Base-by-base conservation (phyloP, 345 rosid genomes). In the Punica granatum region DNA sequence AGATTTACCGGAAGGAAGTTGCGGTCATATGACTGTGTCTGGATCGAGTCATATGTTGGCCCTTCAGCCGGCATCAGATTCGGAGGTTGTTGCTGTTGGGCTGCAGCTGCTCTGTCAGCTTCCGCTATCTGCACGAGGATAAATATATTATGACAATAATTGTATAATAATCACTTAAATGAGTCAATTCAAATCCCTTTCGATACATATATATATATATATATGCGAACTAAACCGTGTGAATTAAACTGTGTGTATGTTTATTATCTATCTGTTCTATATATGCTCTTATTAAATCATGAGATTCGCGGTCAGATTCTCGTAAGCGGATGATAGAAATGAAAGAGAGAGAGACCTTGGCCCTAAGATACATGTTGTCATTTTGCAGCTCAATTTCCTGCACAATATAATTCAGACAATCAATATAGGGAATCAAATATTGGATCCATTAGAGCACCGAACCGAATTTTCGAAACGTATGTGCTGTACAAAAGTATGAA, bases 341-440 rank as follows among this genome's bases (percentile, higher is more conserved):
- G 48, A 65, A 70, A 71, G 21, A 15, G 58, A 56, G 48, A 62
- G n/a, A 35, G 10, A 89, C 98, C 92, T 85, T 87, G 49, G 91
- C 83, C 62, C 92, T 78, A 39, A 89, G 84, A 72, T 76, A 86
- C 86, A 82, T 69, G 79, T 86, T 92, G 66, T 92, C 88, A 70
- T 87, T 92, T 67, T 89, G 96, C 73, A 92, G 86, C 80, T 89
- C 92, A 33, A 84, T 80, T 79, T 85, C 98, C 98, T 92, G 81
- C 68, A 75, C 68, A 69, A 65, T 25, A 56, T 28, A 32, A 10
- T 43, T 70, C 60, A 28, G 39, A 63, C 21, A 6, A 13, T 65
- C 35, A 42, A 16, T 32, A 14, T 2, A 62, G 14, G 21, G 10
- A 32, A 62, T 31, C 28, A 56, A 26, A 56, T 56, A 56, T n/a